A percentile compares a stretch with the other conserved stretches of the same genome.
Conservation (phyloP, 2,329 filamentous ascomycete genomes). For the Chaetomium olivaceum region DNA sequence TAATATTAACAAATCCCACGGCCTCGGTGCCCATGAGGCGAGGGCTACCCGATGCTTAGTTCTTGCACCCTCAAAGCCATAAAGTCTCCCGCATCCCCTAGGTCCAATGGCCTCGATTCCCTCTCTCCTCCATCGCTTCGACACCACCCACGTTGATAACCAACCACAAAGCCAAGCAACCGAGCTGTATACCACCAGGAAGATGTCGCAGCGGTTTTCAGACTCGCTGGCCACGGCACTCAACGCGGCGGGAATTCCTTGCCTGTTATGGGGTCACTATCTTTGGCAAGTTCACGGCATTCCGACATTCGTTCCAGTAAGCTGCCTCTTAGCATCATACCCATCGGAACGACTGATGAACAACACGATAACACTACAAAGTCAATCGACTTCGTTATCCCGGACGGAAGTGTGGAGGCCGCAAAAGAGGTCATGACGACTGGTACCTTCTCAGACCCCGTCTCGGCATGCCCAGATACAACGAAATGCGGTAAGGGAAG, state of each 20-base stretch:
- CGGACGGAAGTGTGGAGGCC: background rate
- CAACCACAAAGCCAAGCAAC: background rate
- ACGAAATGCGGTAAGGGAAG: background rate
- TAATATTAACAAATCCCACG: background rate
- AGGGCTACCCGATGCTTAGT: background rate
- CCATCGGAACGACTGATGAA: background rate
- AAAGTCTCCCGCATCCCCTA: background rate
- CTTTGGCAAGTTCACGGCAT: constrained; percentile 7
- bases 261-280: background rate
- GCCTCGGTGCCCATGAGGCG: background rate
- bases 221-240: constrained; percentile 4
- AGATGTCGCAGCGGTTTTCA: background rate
- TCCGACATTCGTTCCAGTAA: background rate
- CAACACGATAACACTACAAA: background rate
- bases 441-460: background rate
- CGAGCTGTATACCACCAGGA: background rate
- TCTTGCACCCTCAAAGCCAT: background rate
- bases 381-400: constrained; percentile 2
- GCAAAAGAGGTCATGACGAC: background rate
- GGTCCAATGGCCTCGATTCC: background rate
- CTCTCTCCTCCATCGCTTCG: background rate
- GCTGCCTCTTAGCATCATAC: background rate
- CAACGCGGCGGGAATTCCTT: constrained; percentile 6
- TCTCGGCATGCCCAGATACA: background rate
- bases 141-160: background rate